These are phyloP conservation scores for Tremella yokohamensis DNA, from an alignment of 768 basidiomycete genomes.

Conservation along the genomic window DNA sequence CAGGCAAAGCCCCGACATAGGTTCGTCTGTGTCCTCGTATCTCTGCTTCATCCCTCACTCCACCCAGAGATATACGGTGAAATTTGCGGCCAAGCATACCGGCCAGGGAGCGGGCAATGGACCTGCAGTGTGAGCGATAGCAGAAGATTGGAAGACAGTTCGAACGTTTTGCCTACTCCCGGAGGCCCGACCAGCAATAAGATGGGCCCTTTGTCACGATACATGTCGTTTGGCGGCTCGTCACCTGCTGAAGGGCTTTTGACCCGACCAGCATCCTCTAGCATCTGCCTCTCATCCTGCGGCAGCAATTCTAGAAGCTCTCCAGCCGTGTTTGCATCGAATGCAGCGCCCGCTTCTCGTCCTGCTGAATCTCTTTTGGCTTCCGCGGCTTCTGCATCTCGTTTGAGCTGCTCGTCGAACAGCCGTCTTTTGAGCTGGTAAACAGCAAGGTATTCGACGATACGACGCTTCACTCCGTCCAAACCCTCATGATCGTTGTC, in stretches of 20 bases:
- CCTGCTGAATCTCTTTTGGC: constrained; percentile 5
- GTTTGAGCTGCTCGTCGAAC: constrained; percentile 16
- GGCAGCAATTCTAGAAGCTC: constrained; percentile 58
- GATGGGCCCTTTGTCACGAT: constrained; percentile 53
- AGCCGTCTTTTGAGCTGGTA: constrained; percentile 57
- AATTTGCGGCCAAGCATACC: constrained; percentile 78
- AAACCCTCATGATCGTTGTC: constrained; percentile 89
- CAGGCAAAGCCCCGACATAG: constrained; percentile 56
- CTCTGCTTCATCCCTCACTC: constrained; percentile 87
- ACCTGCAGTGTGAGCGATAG: constrained; percentile 42
- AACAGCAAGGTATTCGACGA: constrained; percentile 88
- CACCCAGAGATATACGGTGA: constrained; percentile 86
- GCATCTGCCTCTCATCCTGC: constrained; percentile 15
- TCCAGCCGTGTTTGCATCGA: constrained; percentile 54
- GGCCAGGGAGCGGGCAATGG: constrained; percentile 82
- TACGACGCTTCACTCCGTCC: constrained; percentile 83
- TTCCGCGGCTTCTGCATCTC: constrained; percentile 1
- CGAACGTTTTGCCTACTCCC: constrained; percentile 75
- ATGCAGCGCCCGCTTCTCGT: not conserved
- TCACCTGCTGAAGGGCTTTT: constrained; percentile 13
- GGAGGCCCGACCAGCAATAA: constrained; percentile 75
- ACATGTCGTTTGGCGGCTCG: constrained; percentile 24
- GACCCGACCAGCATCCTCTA: not conserved
- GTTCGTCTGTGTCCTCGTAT: constrained; percentile 75
- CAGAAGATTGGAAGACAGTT: not conserved